Evolutionary conservation across 108 stramenopile genomes (phyloP), one percentile per base, ranked within the genome.

Genomic region (Skeletonema grethae): DNA sequence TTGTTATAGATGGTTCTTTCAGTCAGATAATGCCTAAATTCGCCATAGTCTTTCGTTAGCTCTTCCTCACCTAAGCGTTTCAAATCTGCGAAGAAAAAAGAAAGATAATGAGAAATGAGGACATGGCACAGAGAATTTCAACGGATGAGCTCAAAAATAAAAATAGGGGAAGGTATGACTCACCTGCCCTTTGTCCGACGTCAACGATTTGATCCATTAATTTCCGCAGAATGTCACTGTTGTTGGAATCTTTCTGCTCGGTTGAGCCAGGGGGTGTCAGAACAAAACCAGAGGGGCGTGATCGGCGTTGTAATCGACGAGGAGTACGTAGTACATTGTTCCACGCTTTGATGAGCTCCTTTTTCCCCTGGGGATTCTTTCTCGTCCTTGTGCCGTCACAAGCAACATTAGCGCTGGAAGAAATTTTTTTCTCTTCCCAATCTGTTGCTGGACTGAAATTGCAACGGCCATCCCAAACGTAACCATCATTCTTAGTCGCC

Each of bases 331-430:
- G 77, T 76, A 94, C 85, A n/a, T 84, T 76, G 67, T 88, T 90
- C 93, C 93, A 94, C 4, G 93, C 90, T 18, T 80, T 76, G 63
- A 91, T 88, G n/a, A 94, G 77, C 34, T 91, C 93, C 61, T 91
- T 91, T 77, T 94, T 94, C 5, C 87, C 74, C 10, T 22, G 91
- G 76, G 9, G 85, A 72, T 69, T 57, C 13, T 56, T 46, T 77
- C 24, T 57, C 72, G 32, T 43, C 35, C 69, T 53, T 45, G 28
- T 41, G 8, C 76, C 56, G 5, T 64, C 75, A 38, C 32, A 3
- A 38, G 8, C 36, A 2, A 20, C 15, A 28, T 4, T 8, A 22
- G 60, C 13, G 15, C 25, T 63, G 16, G 61, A 16, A 25, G 50
- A 29, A 15, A 39, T 56, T 29, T 56, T 38, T 24, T 58, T 48